Evolutionary conservation across 192 early-diverging fungal genomes (phyloP), one percentile per base, ranked within the genome.

Genomic region (Chytriomyces hyalinus): DNA sequence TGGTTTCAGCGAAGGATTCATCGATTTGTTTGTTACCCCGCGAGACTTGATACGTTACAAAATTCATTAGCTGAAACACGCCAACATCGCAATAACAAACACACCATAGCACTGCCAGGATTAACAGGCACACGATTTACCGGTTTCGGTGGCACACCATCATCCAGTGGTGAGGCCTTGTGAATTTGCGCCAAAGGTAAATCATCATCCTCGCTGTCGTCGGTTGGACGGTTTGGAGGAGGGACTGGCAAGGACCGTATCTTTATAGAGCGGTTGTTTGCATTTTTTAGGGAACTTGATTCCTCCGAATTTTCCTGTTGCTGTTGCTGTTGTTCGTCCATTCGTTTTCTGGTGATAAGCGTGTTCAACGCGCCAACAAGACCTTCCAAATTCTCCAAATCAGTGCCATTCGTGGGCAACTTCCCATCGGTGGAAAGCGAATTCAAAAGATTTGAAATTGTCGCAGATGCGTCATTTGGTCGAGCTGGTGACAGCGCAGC

Each of bases 161-260:
- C 53, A n/a, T 57, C 53, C 15, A 57, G 53, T 57, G 36, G 36
- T 36, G 53, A 2, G 0, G 26, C 2, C 5, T 63, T 73, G 44
- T 73, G 72, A 47, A 73, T 63, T 46, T 59, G 72, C 4, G 60
- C 72, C n/a, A 73, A 46, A 0, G 72, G 72, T 26, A 63, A 15
- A 46, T 73, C 72, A 46, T 73, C 72, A 0, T 63, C 72, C 28
- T 73, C 72, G 9, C 61, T 63, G 44, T 73, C 72, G 0, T 15
- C 4, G 43, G 36, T 8, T 8, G 20, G 11, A 5, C 11, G 4
- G 2, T n/a, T 20, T 10, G 50, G 4, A 4, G 15, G 6, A n/a
- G 20, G 11, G 4, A 46, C 13, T 46, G 17, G 4, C 43, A 22
- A 9, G 24, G 49, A 20, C 11, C 63, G n/a, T 15, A 59, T 15